phyloP scores from a whole-genome alignment of 108 stramenopile species.

The Pinguiococcus pyrenoidosus region DNA sequence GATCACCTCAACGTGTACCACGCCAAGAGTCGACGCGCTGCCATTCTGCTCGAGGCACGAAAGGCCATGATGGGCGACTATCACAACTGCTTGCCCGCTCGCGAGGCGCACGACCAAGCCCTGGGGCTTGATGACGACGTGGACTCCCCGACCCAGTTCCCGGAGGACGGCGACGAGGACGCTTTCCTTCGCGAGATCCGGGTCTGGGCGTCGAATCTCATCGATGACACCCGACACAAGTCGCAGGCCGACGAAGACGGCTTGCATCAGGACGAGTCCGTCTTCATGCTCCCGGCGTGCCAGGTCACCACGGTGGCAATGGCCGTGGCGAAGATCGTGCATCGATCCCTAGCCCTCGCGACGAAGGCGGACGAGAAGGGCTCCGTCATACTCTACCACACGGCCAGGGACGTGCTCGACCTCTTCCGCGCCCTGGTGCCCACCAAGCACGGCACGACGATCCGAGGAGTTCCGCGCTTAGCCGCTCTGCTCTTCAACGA shows the following conservation, averaged over 20 bases:
- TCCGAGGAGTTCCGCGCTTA: slow-evolving; percentile 12
- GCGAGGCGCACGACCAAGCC: too few relatives aligned
- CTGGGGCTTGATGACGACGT: too few relatives aligned
- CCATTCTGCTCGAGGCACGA: slow-evolving; percentile 10
- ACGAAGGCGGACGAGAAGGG: not conserved
- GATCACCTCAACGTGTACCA: too few relatives aligned
- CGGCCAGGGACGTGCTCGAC: slow-evolving; percentile 14
- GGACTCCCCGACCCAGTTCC: not conserved
- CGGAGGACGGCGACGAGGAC: too few relatives aligned
- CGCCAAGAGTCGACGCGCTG: too few relatives aligned
- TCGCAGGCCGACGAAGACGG: not conserved
- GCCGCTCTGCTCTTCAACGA: slow-evolving; percentile 21
- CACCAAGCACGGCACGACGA: slow-evolving; percentile 5
- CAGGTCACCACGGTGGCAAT: slow-evolving; percentile 8
- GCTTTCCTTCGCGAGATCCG: too few relatives aligned
- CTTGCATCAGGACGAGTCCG: not conserved
- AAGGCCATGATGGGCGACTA: slow-evolving; percentile 11
- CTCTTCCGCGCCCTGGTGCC: slow-evolving; percentile 22
- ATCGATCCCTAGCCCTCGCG: not conserved
- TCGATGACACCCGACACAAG: too few relatives aligned
- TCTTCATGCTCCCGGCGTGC: slow-evolving; percentile 1
- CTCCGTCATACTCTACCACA: not conserved
- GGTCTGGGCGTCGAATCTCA: too few relatives aligned
- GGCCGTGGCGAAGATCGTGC: not conserved
- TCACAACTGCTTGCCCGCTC: too few relatives aligned